A percentile compares a stretch with the other conserved stretches of the same genome.
phyloP scores from a whole-genome alignment of 495 filamentous ascomycete genomes.

The Podospora anserina region DNA sequence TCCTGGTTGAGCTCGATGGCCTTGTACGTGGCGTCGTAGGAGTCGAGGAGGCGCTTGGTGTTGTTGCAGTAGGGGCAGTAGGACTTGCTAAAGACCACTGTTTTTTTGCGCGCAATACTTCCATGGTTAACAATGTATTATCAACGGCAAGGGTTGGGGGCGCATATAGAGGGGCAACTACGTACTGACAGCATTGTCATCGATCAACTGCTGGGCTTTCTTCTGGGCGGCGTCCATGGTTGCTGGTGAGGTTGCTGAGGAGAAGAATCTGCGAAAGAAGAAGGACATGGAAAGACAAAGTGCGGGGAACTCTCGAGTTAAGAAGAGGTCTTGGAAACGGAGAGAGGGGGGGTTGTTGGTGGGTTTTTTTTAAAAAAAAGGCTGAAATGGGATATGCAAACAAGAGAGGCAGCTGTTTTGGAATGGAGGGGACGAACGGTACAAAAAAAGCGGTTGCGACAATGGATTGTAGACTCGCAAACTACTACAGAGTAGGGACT shows the following conservation, averaged over 20 bases:
- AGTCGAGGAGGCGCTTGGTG: constrained; percentile 68
- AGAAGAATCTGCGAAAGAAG: constrained; percentile 76
- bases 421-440: not conserved
- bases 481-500: not conserved
- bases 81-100: constrained; percentile 92
- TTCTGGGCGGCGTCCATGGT: constrained; percentile 81
- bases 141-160: not conserved
- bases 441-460: not conserved
- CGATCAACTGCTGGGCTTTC: constrained; percentile 82
- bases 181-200: constrained; percentile 87
- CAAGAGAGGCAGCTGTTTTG: not conserved
- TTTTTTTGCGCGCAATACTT: not conserved
- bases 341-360: constrained; percentile 4
- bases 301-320: constrained; percentile 13
- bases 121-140: not conserved
- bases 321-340: constrained; percentile 17
- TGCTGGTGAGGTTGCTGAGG: constrained; percentile 56
- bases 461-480: not conserved
- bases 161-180: constrained; percentile 18
- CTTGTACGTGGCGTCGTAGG: constrained; percentile 68
- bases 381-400: not conserved
- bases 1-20: constrained; percentile 81
- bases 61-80: constrained; percentile 94
- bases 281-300: constrained; percentile 60
- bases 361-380: not conserved